Evolutionary conservation across 2,329 filamentous ascomycete genomes (phyloP).

Genomic region (Uncinocarpus reesii): DNA sequence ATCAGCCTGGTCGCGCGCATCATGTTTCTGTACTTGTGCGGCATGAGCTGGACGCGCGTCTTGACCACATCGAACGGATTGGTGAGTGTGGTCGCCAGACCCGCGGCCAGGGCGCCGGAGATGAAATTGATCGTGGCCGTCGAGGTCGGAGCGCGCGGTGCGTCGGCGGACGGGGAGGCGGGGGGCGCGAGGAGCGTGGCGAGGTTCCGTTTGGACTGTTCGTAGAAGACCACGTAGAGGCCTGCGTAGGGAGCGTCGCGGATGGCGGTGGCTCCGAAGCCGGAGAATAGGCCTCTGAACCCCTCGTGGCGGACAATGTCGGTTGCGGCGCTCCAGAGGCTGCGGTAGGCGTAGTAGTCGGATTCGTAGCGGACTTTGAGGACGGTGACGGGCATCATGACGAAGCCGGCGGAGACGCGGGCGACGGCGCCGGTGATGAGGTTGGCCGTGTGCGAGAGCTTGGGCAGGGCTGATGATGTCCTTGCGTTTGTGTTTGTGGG

Average conservation of each 20-base stretch:
- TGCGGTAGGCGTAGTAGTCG: conserved; percentile 71
- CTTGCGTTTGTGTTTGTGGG: not conserved
- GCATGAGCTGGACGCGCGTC: conserved; percentile 85
- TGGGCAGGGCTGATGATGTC: conserved; percentile 62
- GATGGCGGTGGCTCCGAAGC: conserved; percentile 85
- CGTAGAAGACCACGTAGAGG: conserved; percentile 88
- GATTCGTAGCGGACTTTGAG: conserved; percentile 96
- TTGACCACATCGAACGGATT: conserved; percentile 98
- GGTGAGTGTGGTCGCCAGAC: conserved; percentile 73
- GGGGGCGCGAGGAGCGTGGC: conserved; percentile 19
- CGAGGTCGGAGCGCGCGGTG: conserved; percentile 1
- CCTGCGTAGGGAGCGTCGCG: conserved; percentile 95
- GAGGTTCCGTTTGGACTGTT: conserved; percentile 41
- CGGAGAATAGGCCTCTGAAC: conserved; percentile 75
- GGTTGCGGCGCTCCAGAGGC: conserved; percentile 57
- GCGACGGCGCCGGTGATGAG: conserved; percentile 74
- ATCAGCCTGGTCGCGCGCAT: conserved; percentile 65
- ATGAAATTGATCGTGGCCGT: conserved; percentile 68
- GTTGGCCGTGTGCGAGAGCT: conserved; percentile 74
- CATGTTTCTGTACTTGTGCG: conserved; percentile 71
- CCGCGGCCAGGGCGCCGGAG: conserved; percentile 70
- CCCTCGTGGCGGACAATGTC: conserved; percentile 69
- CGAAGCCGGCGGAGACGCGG: conserved; percentile 73
- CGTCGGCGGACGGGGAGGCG: conserved; percentile 6
- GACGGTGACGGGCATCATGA: conserved; percentile 92